Percentiles rank a stretch among this genome's conserved stretches.
Evolutionary conservation across 495 filamentous ascomycete genomes (phyloP).

Genomic region (Aeminium ludgeri): DNA sequence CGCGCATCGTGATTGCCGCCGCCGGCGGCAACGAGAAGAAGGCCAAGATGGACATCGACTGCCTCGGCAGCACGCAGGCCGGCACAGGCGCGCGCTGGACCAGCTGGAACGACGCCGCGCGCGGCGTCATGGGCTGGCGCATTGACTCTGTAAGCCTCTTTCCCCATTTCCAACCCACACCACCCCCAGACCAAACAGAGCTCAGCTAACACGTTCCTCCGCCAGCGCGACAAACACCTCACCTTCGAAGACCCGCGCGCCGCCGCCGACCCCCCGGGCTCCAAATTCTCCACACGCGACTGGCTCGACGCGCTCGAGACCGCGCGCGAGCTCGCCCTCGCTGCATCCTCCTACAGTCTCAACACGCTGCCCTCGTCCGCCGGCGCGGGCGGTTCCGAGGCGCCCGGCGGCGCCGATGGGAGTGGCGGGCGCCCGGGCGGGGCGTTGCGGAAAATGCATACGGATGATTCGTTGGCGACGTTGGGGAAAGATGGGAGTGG

Average conservation of each 20-base stretch:
- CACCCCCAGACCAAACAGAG: slow-evolving; percentile 1
- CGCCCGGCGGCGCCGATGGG: slow-evolving; percentile 32
- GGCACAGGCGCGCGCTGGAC: slow-evolving; percentile 49
- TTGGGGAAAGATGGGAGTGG: slow-evolving; percentile 22
- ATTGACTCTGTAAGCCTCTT: slow-evolving; percentile 68
- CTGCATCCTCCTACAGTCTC: slow-evolving; percentile 51
- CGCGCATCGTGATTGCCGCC: slow-evolving; percentile 75
- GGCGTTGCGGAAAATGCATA: slow-evolving; percentile 26
- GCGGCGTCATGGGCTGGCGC: slow-evolving; percentile 67
- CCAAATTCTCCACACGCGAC: slow-evolving; percentile 49
- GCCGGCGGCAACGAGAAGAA: slow-evolving; percentile 92
- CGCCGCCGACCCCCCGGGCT: slow-evolving; percentile 24
- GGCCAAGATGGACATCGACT: slow-evolving; percentile 72
- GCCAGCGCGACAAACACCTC: slow-evolving; percentile 71
- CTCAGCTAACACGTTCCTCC: slow-evolving; percentile 9
- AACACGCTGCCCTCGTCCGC: slow-evolving; percentile 49
- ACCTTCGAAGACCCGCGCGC: slow-evolving; percentile 84
- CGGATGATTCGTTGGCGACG: slow-evolving; percentile 16
- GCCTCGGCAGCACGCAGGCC: slow-evolving; percentile 35
- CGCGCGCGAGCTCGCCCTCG: slow-evolving; percentile 62
- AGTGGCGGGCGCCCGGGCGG: not conserved
- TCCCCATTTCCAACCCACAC: no score
- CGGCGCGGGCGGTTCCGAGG: slow-evolving; percentile 60
- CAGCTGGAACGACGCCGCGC: slow-evolving; percentile 54
- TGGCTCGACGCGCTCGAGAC: slow-evolving; percentile 76